Evolutionary conservation across 1,284 basidiomycete genomes (phyloP).

Genomic region (Apiotrichum sp.): DNA sequence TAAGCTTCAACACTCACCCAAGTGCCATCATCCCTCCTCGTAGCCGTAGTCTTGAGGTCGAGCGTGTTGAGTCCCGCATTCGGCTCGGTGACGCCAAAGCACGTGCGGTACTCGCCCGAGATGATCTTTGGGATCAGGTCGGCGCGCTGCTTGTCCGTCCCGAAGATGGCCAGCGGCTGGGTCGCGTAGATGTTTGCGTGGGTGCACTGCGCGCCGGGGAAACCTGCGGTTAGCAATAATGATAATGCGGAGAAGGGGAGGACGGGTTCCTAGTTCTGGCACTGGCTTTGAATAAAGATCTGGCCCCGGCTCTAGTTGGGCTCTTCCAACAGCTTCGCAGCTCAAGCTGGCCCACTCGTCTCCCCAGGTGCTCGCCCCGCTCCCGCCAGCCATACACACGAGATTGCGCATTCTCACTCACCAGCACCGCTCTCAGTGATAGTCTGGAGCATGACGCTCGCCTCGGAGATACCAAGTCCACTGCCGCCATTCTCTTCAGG

Average conservation of each 20-base stretch:
- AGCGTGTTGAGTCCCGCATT: constrained; percentile 21
- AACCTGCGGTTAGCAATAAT: constrained; percentile 1
- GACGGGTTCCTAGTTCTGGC: no score
- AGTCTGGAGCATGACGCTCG: constrained; percentile 19
- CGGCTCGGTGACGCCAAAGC: constrained; percentile 18
- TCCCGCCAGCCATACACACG: background rate
- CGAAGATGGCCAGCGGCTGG: constrained; percentile 19
- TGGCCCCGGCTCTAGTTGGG: no score
- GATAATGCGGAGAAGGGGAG: no score
- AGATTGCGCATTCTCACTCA: background rate
- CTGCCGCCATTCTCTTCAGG: constrained; percentile 16
- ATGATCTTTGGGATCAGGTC: constrained; percentile 19
- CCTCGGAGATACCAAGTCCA: constrained; percentile 15
- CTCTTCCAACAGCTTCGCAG: no score
- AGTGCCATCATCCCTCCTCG: constrained; percentile 8
- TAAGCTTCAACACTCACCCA: constrained; percentile 3
- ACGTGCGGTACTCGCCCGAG: constrained; percentile 14
- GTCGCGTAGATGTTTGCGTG: constrained; percentile 22
- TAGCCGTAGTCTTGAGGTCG: constrained; percentile 18
- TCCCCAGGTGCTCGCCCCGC: no score
- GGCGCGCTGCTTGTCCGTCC: constrained; percentile 15
- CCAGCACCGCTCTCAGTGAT: constrained; percentile 17
- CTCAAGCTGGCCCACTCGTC: no score
- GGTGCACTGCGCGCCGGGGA: constrained; percentile 17
- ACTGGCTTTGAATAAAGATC: no score